Evolutionary conservation across 345 rosid species (phyloP), one percentile per base, ranked within the genome.

Genomic region (Corchorus olitorius): DNA sequence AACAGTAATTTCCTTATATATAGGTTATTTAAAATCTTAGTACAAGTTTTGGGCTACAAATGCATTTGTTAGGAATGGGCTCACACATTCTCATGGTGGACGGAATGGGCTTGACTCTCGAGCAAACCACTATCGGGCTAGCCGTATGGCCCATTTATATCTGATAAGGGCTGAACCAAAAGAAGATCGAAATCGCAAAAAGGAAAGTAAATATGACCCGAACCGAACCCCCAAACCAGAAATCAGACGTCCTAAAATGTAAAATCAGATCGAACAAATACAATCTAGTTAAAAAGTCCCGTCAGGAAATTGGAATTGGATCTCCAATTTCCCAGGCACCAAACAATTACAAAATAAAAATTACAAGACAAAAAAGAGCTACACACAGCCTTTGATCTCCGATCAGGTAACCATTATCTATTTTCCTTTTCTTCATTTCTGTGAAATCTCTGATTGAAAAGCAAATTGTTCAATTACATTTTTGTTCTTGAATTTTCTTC

Each of bases 251-350:
- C 15, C 14, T 13, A 39, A 19, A 58, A 74, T 54, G 43, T 3
- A 39, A 39, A 39, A 62, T 11, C 19, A 46, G 66, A 74, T 74
- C 70, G 69, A 48, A 61, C 48, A 62, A 62, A 48, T 12, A 37
- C 34, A 9, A 27, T 33, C 15, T 50, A 50, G 58, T 16, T 48
- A 69, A 3, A 27, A 50, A 3, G 37, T 48, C 55, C n/a, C 72
- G 9, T 49, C 41, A 13, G 39, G 19, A 55, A 13, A 60, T 73
- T 46, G 76, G 67, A 13, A 60, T 73, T 46, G 76, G 67, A 74
- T 74, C 69, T 74, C 46, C 60, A 54, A 45, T 48, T 61, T 74
- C 17, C 43, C 59, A 34, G 70, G 37, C 66, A 74, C 19, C 19
- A 22, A 61, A 33, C 43, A 49, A 22, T 27, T 68, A 3, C 43